Percentiles rank a stretch among this genome's conserved stretches.
phyloP scores from a whole-genome alignment of 2,329 filamentous ascomycete species.

The Epichloe sp. region DNA sequence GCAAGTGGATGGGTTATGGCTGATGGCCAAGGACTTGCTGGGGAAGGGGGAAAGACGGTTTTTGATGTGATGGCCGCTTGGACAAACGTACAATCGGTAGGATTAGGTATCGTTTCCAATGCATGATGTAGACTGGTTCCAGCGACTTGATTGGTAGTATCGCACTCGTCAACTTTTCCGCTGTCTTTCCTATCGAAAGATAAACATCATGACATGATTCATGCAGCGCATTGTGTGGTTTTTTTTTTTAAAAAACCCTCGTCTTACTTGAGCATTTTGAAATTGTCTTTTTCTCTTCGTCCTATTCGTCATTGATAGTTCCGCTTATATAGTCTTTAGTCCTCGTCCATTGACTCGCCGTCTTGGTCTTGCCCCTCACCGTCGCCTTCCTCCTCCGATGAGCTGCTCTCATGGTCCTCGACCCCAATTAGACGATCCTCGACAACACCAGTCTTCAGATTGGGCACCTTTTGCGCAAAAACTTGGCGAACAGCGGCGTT shows the following conservation, averaged over 20 bases:
- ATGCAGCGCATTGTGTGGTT: not conserved
- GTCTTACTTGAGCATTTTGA: not conserved
- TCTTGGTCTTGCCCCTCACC: constrained; percentile 29
- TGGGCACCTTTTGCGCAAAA: constrained; percentile 57
- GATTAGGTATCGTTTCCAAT: no score
- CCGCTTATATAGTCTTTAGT: constrained; percentile 4
- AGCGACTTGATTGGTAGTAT: no score
- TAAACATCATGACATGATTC: not conserved
- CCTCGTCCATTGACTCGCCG: constrained; percentile 15
- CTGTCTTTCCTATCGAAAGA: not conserved
- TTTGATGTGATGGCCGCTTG: no score
- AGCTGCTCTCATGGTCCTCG: constrained; percentile 53
- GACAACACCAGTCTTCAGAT: constrained; percentile 45
- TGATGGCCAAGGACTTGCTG: no score
- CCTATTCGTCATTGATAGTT: not conserved
- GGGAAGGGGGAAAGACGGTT: no score
- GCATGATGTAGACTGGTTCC: no score
- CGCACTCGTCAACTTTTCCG: no score
- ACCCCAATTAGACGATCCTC: constrained; percentile 70
- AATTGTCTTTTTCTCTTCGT: not conserved
- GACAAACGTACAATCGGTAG: no score
- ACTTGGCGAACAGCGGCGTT: constrained; percentile 75
- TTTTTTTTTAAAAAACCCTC: not conserved
- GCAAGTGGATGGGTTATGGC: no score
- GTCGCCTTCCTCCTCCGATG: constrained; percentile 40